phyloP scores from a whole-genome alignment of 2,329 filamentous ascomycete species.

The Atkinsonella texensis region DNA sequence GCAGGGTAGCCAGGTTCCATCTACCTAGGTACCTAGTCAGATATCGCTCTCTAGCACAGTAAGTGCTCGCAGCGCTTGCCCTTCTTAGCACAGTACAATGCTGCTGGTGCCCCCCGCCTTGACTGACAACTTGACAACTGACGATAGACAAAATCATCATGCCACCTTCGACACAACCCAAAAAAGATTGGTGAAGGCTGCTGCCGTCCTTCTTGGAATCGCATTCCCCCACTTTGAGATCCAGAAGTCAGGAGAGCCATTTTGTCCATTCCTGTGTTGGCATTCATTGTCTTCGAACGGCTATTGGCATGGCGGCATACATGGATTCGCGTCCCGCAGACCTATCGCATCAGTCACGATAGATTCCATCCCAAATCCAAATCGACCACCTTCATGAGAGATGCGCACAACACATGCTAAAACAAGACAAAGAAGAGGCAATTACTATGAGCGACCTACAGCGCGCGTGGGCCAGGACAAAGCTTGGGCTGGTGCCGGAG shows the following conservation, averaged over 20 bases:
- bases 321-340: neutral
- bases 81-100: neutral
- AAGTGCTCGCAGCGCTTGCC: neutral
- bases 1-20: too few species aligned
- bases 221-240: too few species aligned
- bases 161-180: neutral
- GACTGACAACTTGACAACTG: neutral
- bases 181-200: neutral
- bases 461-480: slow-evolving; percentile 65
- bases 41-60: neutral
- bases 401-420: neutral
- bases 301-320: neutral
- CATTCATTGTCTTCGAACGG: neutral
- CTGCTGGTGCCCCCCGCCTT: neutral
- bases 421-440: neutral
- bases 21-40: too few species aligned
- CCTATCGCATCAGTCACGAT: neutral
- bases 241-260: neutral
- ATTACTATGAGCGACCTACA: slow-evolving; percentile 67
- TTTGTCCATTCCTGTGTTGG: neutral
- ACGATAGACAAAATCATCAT: neutral
- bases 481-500: slow-evolving; percentile 46
- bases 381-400: neutral
- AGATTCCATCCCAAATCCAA: neutral
- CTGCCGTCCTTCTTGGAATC: neutral